These are phyloP conservation scores for Suhomyces canberraensis DNA, from an alignment of 805 yeast genomes.

Conservation along the genomic window DNA sequence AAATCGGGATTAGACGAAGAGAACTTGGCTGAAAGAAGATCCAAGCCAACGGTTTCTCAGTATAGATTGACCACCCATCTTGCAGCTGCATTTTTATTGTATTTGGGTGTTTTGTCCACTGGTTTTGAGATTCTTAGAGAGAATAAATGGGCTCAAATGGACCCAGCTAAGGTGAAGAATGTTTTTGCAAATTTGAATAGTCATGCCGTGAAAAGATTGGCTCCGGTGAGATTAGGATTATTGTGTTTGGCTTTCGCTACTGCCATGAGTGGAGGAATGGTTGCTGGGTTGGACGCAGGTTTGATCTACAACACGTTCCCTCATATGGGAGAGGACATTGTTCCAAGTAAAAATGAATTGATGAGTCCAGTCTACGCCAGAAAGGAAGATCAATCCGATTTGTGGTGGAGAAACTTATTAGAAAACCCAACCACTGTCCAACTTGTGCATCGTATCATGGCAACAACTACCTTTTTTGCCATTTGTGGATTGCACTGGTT, in stretches of 20 bases:
- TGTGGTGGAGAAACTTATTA: slow-evolving; percentile 86
- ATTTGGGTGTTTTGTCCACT: slow-evolving; percentile 86
- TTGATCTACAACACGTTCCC: slow-evolving; percentile 95
- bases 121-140: slow-evolving; percentile 83
- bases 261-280: slow-evolving; percentile 97
- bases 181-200: slow-evolving; percentile 58
- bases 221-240: slow-evolving; percentile 53
- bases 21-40: slow-evolving; percentile 69
- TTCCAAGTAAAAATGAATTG: slow-evolving; percentile 76
- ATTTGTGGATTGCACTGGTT: slow-evolving; percentile 70
- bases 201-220: slow-evolving; percentile 56
- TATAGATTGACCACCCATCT: slow-evolving; percentile 91
- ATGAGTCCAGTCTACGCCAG: slow-evolving; percentile 73
- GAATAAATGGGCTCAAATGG: slow-evolving; percentile 51
- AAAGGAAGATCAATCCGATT: slow-evolving; percentile 62
- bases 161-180: slow-evolving; percentile 53
- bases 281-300: slow-evolving; percentile 98
- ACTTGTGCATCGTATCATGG: slow-evolving; percentile 81
- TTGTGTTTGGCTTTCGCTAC: slow-evolving; percentile 75
- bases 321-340: slow-evolving; percentile 82
- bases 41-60: slow-evolving; percentile 97
- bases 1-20: slow-evolving; percentile 86
- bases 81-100: slow-evolving; percentile 87
- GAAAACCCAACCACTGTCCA: slow-evolving; percentile 98
- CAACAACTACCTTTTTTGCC: slow-evolving; percentile 73